Evolutionary conservation across 2,329 filamentous ascomycete genomes (phyloP), one percentile per base, ranked within the genome.

Genomic region (Cephalotrichum gorgonifer): DNA sequence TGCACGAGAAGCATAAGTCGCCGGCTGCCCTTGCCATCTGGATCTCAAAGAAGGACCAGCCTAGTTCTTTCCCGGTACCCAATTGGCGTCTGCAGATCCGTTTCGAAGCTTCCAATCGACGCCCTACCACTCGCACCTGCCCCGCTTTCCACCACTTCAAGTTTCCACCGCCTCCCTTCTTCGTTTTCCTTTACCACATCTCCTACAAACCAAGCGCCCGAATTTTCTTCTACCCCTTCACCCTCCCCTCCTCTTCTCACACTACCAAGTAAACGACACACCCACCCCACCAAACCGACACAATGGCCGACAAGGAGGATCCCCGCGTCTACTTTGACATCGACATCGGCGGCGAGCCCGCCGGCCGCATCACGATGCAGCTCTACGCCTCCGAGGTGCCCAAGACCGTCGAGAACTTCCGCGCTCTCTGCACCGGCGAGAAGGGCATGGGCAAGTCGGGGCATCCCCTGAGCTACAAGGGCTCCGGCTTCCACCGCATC

Each of bases 401-500:
- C 62, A 95, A 94, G 74, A 97, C 91, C 5, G 88, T 86, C 55
- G 90, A 96, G 60, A 97, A 97, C 77, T 97, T 97, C 76, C 88
- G 90, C 61, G 81, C 83, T 49, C 81, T 96, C 53, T 96, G 89
- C 74, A 95, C 91, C 0, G 91, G 91, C 57, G 91, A 97, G 74
- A 96, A 95, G 72, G 91, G 91, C 53, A 58, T 77, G 23, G 87
- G 88, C 56, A 86, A 87, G 64, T 69, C 79, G 27, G 90, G 89
- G 64, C 90, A 90, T 70, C 85, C 85, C 43, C 78, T 98, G 48
- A 86, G 88, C 74, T 98, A 88, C 80, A 96, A 96, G 75, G 86
- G 88, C 57, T 94, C 87, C 53, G 74, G 73, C 58, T 97, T 98
- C 76, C 91, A 98, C 74, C 86, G 91, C 47, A 86, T 98, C 55